Percentiles rank a stretch among this genome's conserved stretches.
Conservation (phyloP, 129 eudicot species). For the sunflower (Helianthus annuus) region HanXRQr2.0-SUNRISE NC_035448.2:1704577-1705076, state of each 20-base stretch:
- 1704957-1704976: conserved; percentile 35
- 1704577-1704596: conserved; percentile 66
- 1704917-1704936: conserved; percentile 73
- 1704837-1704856: conserved; percentile 52
- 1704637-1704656: conserved; percentile 54
- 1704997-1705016: neutral
- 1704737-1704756: neutral
- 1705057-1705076: conserved; percentile 40
- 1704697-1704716: neutral
- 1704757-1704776: neutral
- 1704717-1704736: neutral
- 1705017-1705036: neutral
- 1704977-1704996: conserved; percentile 2
- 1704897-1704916: conserved; percentile 29
- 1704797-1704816: conserved; percentile 21
- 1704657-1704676: conserved; percentile 40
- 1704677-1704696: conserved; percentile 54
- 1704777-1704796: neutral
- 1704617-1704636: conserved; percentile 48
- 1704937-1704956: conserved; percentile 61
- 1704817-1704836: neutral
- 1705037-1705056: neutral
- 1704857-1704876: conserved; percentile 72
- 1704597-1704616: conserved; percentile 34
- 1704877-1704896: conserved; percentile 49